These are phyloP conservation scores for Aspergillus pseudoglaucus DNA, from an alignment of 2,329 filamentous ascomycete species.

Conservation along the genomic window DNA sequence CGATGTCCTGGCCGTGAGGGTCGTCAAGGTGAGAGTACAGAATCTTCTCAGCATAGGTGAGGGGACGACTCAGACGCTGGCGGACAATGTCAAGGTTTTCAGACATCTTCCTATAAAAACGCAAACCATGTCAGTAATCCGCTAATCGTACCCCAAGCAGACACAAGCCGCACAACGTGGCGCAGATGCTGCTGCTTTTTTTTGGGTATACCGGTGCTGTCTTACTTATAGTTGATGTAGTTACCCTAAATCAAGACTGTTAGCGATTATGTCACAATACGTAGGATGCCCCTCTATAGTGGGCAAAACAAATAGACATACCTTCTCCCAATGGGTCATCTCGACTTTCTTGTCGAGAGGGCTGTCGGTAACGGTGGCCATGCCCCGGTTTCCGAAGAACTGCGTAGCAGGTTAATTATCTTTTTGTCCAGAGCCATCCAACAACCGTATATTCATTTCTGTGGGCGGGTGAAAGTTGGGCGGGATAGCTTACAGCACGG, in stretches of 20 bases:
- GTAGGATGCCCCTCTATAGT: not conserved
- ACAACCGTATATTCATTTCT: not conserved
- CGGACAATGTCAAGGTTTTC: slow-evolving; percentile 94
- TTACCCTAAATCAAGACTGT: slow-evolving; percentile 50
- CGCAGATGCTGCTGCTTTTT: not conserved
- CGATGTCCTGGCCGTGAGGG: slow-evolving; percentile 89
- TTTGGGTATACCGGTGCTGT: not conserved
- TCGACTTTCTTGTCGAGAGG: slow-evolving; percentile 91
- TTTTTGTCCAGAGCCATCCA: slow-evolving; percentile 1
- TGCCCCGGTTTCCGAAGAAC: slow-evolving; percentile 58
- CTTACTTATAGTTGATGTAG: slow-evolving; percentile 89
- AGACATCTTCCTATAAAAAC: slow-evolving; percentile 75
- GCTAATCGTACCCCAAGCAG: not conserved
- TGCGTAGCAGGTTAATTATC: slow-evolving; percentile 36
- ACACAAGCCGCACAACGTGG: not conserved
- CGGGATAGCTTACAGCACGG: slow-evolving; percentile 36
- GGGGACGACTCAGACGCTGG: slow-evolving; percentile 78
- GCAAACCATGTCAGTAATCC: slow-evolving; percentile 16
- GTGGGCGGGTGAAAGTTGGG: slow-evolving; percentile 1
- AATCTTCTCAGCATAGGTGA: slow-evolving; percentile 97
- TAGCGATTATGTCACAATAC: slow-evolving; percentile 13
- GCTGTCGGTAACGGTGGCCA: slow-evolving; percentile 81
- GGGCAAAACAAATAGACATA: slow-evolving; percentile 22
- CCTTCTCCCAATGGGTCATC: slow-evolving; percentile 93
- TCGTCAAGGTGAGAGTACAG: slow-evolving; percentile 98